Evolutionary conservation across 1,284 basidiomycete species (phyloP).

Genomic region (Fomitiporia mediterranea): DNA sequence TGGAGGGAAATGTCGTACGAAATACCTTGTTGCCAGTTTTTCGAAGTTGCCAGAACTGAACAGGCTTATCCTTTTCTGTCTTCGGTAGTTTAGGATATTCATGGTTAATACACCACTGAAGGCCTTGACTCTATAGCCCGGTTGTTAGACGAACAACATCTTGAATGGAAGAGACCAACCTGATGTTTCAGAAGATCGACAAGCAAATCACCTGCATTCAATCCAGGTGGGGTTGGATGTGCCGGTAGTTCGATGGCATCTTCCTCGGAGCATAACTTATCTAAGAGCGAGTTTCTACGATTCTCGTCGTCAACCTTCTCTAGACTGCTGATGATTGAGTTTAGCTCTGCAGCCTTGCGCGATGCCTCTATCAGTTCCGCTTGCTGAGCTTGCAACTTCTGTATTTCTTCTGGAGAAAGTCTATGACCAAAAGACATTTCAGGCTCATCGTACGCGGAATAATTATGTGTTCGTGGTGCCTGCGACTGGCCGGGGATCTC

Average conservation of each 20-base stretch:
- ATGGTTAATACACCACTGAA: constrained; percentile 74
- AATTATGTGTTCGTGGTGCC: constrained; percentile 19
- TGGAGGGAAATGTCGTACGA: constrained; percentile 5
- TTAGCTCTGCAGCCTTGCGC: constrained; percentile 59
- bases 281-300: constrained; percentile 64
- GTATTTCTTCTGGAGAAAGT: constrained; percentile 29
- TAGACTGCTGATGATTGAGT: constrained; percentile 56
- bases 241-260: constrained; percentile 65
- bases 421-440: constrained; percentile 23
- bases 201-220: constrained; percentile 54
- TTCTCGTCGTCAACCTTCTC: constrained; percentile 76
- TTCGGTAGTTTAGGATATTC: constrained; percentile 73
- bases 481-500: constrained; percentile 25
- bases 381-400: constrained; percentile 33
- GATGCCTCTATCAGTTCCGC: constrained; percentile 44
- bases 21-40: constrained; percentile 50
- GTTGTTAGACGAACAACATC: no score
- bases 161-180: constrained; percentile 41
- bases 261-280: constrained; percentile 60
- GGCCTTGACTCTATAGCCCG: constrained; percentile 71
- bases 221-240: constrained; percentile 64
- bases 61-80: constrained; percentile 61
- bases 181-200: constrained; percentile 79
- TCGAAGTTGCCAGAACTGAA: constrained; percentile 82
- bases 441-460: constrained; percentile 21